Base-by-base conservation (phyloP, 2,329 filamentous ascomycete species). In the Keithomyces neogunnii region DNA sequence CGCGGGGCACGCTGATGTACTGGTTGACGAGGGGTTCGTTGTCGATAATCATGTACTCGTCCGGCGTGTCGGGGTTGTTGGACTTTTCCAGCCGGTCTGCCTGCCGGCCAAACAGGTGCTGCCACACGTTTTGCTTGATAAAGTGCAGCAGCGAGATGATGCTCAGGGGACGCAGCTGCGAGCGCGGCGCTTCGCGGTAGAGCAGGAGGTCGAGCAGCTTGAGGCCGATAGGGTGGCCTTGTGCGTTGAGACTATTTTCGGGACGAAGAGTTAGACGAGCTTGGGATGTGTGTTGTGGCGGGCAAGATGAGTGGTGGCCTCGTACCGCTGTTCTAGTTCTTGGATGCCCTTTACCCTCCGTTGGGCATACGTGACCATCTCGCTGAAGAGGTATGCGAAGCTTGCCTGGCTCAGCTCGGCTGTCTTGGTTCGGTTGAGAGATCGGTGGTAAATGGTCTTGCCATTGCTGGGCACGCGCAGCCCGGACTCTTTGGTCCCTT, bases 11-110 rank as follows among this genome's bases (percentile, higher is more conserved):
- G 61, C 84, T 89, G 64, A 99, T 87, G 72, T 93, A 97, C 56
- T 86, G 85, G 70, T 96, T 97, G 39, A 97, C 92, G 48, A 97
- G 77, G 28, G 93, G 93, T 67, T 97, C 93, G 71, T 99, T 97
- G 72, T 99, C 93, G 62, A 91, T 89, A 62, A 99, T 93, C 92
- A 99, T 97, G 76, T 97, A 99, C 74, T 97, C 92, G 60, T 93
- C 89, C 7, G 89, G 85, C 49, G 90, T 92, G 49, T 85, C 81
- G 7, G 88, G 85, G 62, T 88, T 85, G 50, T 84, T 84, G 53
- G 84, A 89, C 71, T 93, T 91, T 73, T 99, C 93, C 53, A 99
- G 83, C 19, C 89, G 87, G 71, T 97, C 92, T 31, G 93, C 93
- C 51, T 91, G 85, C 1, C 92, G 86, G 38, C 82, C 84, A 69